Evolutionary conservation across 768 basidiomycete species (phyloP).

Genomic region (Naganishia vaughanmartiniae): DNA sequence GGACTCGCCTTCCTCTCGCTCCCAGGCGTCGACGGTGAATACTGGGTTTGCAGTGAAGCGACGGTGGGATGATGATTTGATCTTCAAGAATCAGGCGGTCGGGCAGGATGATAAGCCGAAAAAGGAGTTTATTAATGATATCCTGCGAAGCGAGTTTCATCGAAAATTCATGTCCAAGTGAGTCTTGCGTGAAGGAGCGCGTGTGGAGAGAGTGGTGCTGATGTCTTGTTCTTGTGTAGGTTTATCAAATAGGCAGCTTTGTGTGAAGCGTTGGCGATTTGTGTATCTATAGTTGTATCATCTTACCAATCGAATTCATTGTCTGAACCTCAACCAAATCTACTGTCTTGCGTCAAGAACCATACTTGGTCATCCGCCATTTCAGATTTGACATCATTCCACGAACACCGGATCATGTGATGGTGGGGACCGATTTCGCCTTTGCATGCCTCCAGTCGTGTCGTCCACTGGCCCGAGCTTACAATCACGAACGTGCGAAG

Average conservation of each 20-base stretch:
- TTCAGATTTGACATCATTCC: no score
- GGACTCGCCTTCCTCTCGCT: conserved; percentile 59
- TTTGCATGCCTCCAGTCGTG: no score
- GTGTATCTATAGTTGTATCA: background rate
- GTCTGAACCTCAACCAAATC: no score
- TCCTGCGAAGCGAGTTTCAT: conserved; percentile 64
- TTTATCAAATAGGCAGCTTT: conserved; percentile 8
- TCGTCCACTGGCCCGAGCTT: no score
- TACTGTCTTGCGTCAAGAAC: no score
- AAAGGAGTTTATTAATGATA: conserved; percentile 90
- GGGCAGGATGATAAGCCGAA: conserved; percentile 60
- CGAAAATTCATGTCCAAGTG: conserved; percentile 39
- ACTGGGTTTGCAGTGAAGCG: conserved; percentile 86
- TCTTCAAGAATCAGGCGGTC: conserved; percentile 97
- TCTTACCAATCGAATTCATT: background rate
- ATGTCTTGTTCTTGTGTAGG: background rate
- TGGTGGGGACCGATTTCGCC: no score
- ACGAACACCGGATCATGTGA: no score
- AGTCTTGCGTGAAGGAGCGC: background rate
- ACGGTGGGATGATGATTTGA: conserved; percentile 94
- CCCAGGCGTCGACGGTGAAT: conserved; percentile 40
- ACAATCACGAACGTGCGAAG: no score
- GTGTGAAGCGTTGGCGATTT: background rate
- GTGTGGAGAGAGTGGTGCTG: background rate
- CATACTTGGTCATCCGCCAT: no score